These are phyloP conservation scores for Madurella mycetomatis DNA, from an alignment of 2,329 filamentous ascomycete species.

Conservation along the genomic window DNA sequence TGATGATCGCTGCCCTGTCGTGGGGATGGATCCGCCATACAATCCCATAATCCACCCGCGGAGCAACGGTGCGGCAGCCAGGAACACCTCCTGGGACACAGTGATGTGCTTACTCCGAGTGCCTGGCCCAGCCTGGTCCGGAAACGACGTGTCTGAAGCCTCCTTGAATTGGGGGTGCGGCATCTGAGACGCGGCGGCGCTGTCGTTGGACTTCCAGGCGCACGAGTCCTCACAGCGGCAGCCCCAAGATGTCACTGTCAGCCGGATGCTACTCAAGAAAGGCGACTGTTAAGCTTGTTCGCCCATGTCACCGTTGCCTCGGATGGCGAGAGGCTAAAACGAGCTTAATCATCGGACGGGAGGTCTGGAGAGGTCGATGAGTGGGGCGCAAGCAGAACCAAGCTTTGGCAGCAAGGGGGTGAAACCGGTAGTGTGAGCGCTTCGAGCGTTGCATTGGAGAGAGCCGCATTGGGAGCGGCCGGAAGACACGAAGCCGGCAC, in stretches of 20 bases:
- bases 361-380: constrained; percentile 10
- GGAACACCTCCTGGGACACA: neutral
- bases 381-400: constrained; percentile 7
- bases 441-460: constrained; percentile 14
- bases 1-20: constrained; percentile 12
- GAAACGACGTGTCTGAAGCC: neutral
- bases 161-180: neutral
- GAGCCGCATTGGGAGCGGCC: constrained; percentile 8
- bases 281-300: neutral
- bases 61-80: neutral
- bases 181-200: constrained; percentile 3
- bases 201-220: neutral
- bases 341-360: constrained; percentile 7
- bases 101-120: neutral
- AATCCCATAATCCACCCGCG: neutral
- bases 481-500: constrained; percentile 17
- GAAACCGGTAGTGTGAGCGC: constrained; percentile 22
- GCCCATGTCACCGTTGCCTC: neutral
- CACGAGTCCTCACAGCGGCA: neutral
- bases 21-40: neutral
- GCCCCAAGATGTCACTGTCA: too few relatives aligned
- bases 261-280: neutral
- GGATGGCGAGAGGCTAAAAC: constrained; percentile 1
- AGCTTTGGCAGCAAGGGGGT: constrained; percentile 21
- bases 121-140: neutral